Base-by-base conservation (phyloP, 2,329 filamentous ascomycete species). In the Grosmannia clavigera region DNA sequence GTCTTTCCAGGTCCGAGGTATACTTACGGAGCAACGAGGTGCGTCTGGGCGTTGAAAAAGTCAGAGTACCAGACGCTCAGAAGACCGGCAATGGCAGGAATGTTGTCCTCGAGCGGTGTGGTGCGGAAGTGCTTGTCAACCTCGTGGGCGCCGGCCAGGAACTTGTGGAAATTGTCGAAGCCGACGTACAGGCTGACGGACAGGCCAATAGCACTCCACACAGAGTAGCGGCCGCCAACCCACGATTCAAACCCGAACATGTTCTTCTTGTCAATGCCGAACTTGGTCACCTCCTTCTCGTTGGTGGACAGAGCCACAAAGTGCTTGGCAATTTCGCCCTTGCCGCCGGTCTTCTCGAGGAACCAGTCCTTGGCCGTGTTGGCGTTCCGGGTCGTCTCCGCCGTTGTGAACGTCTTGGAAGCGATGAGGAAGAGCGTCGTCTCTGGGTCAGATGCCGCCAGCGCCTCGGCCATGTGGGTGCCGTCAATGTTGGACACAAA, bases 401-500 rank as follows among this genome's bases (percentile, higher is more conserved):
- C 94, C 11, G 94, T 99, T 64, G 94, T 99, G 77, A 99, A 99
- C 64, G 94, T 99, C 86, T 99, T 99, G 75, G 92, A 97, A 61
- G 94, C 94, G 68, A 99, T 84, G 67, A 99, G 82, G 86, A 99
- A 97, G 65, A 99, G 87, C n/a, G 94, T 96, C 55, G 92, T 96
- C 79, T 99, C 94, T 56, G 92, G 92, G 74, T 99, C 85, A 10
- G 92, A 95, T 68, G 85, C 77, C 71, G 84, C 86, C 63, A 97
- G 83, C 57, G 94, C 92, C 78, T 99, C 94, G 55, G 91, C 89
- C 73, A 97, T 90, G 79, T 99, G 94, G 60, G 94, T 99, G 67
- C 94, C 94, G 72, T 99, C 94, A 71, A 99, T 97, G 82, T 99
- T 99, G 78, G 92, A 97, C 67, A 99, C 94, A 70, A 99, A 99